Evolutionary conservation across 176 grass and related monocot genomes (phyloP).

Genomic region (Metroxylon sagu): DNA sequence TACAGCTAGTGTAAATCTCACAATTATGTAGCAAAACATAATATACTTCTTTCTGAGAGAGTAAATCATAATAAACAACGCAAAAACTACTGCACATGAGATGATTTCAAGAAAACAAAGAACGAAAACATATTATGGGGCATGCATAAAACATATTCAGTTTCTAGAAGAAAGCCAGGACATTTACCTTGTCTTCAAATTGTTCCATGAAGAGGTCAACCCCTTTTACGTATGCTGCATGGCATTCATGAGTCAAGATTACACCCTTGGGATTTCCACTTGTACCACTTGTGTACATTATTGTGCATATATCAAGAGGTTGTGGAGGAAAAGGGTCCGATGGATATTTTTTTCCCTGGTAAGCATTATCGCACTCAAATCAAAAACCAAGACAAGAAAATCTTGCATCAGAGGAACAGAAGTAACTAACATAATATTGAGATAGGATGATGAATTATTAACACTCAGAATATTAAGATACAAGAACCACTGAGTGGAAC

Average conservation of each 20-base stretch:
- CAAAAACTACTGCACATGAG: too few relatives aligned
- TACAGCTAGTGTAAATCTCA: too few relatives aligned
- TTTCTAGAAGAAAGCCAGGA: slow-evolving; percentile 1
- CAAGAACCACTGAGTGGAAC: too few relatives aligned
- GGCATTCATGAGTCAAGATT: slow-evolving; percentile 70
- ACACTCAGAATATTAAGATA: too few relatives aligned
- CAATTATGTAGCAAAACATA: too few relatives aligned
- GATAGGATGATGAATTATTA: too few relatives aligned
- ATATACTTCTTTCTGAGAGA: too few relatives aligned
- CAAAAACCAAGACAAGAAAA: slow-evolving; percentile 11
- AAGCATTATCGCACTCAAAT: slow-evolving; percentile 17
- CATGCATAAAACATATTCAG: too few relatives aligned
- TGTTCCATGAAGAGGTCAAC: slow-evolving; percentile 74
- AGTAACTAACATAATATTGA: too few relatives aligned
- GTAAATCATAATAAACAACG: too few relatives aligned
- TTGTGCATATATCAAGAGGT: slow-evolving; percentile 73
- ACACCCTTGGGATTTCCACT: slow-evolving; percentile 92
- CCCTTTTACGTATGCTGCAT: slow-evolving; percentile 58
- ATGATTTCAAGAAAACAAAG: not conserved
- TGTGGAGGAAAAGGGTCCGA: slow-evolving; percentile 46
- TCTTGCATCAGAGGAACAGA: too few relatives aligned
- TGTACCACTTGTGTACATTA: slow-evolving; percentile 99
- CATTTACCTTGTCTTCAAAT: slow-evolving; percentile 78
- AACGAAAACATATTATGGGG: not conserved
- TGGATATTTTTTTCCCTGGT: slow-evolving; percentile 66